Evolutionary conservation across 1,284 basidiomycete genomes (phyloP).

Genomic region (Cutaneotrichosporon spelunceum): DNA sequence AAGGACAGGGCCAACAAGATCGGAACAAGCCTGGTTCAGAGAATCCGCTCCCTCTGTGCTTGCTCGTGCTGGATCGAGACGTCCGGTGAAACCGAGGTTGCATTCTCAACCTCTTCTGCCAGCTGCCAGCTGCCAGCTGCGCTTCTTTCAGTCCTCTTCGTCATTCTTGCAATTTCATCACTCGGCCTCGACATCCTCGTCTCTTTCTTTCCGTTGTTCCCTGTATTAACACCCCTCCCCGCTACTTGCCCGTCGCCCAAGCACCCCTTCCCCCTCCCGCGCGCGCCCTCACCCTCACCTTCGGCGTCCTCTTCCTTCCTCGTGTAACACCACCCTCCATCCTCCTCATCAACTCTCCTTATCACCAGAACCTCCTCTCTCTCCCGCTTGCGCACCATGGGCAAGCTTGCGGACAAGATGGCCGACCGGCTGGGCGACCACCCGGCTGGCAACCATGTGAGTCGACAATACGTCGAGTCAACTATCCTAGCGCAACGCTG

Average conservation of each 20-base stretch:
- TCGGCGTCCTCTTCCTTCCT: not conserved
- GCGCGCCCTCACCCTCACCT: not conserved
- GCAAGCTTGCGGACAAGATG: slow-evolving; percentile 18
- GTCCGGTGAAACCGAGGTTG: not conserved
- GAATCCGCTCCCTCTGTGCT: not conserved
- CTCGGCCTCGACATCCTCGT: not conserved
- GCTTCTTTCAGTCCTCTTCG: not conserved
- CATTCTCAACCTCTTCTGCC: not conserved
- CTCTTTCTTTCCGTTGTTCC: not conserved
- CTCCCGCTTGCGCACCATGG: slow-evolving; percentile 5
- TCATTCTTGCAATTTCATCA: not conserved
- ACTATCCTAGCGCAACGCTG: not conserved
- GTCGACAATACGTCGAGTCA: not conserved
- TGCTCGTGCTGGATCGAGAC: not conserved
- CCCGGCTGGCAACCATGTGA: slow-evolving; percentile 16
- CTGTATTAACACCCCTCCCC: not conserved
- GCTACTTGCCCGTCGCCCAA: not conserved
- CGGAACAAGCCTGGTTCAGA: not conserved
- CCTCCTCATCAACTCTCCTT: not conserved
- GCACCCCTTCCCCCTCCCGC: not conserved
- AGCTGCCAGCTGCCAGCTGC: too few species aligned
- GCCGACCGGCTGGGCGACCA: slow-evolving; percentile 23
- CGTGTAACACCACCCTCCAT: not conserved
- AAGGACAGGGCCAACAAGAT: not conserved
- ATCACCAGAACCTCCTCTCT: not conserved